phyloP scores from a whole-genome alignment of 805 yeast species.

The Candida corydali region DNA sequence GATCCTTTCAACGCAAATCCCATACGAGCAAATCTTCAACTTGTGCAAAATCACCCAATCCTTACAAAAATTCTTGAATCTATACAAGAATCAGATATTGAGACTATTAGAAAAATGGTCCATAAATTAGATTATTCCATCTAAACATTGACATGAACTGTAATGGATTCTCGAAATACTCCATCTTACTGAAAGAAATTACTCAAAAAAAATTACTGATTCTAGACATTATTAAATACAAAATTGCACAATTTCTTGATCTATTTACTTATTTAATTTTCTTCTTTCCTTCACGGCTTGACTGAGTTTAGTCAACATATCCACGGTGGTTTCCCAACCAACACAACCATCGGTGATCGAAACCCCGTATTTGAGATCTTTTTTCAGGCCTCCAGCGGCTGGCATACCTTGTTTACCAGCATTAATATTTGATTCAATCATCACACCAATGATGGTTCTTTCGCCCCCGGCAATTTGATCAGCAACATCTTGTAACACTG shows the following conservation, averaged over 20 bases:
- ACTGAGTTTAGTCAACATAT: conserved; percentile 74
- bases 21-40: conserved; percentile 18
- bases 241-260: no score
- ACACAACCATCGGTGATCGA: conserved; percentile 98
- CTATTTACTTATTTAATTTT: conserved; percentile 27
- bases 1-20: conserved; percentile 48
- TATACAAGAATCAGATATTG: no score
- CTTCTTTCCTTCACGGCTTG: conserved; percentile 83
- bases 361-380: conserved; percentile 82
- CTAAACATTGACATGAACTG: no score
- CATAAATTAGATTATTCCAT: no score
- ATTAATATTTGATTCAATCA: conserved; percentile 90
- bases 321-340: conserved; percentile 82
- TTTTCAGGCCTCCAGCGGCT: conserved; percentile 43
- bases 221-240: no score
- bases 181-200: no score
- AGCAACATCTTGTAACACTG: conserved; percentile 78
- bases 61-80: no score
- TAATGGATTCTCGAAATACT: no score
- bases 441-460: conserved; percentile 77
- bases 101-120: no score
- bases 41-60: conserved; percentile 16
- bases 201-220: no score
- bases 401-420: conserved; percentile 91
- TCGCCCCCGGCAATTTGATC: conserved; percentile 82